These are phyloP conservation scores for Penicillium italicum DNA, from an alignment of 2,329 filamentous ascomycete genomes.

Conservation along the genomic window DNA sequence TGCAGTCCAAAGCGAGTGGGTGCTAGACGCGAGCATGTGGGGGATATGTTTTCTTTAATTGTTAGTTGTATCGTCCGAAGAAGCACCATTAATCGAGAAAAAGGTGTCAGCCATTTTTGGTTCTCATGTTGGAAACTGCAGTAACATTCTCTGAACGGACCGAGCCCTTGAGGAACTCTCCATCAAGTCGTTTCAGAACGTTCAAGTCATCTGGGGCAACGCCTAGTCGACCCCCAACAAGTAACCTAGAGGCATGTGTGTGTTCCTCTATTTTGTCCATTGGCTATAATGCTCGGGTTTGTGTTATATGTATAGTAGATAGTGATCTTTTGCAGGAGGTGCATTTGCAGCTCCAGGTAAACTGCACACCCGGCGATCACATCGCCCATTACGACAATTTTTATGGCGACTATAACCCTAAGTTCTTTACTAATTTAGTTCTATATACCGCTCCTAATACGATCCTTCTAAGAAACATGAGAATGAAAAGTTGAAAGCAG, in stretches of 20 bases:
- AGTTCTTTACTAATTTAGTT: no score
- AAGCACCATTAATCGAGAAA: constrained; percentile 20
- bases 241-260: constrained; percentile 34
- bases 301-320: constrained; percentile 44
- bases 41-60: not conserved
- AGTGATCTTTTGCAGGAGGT: constrained; percentile 34
- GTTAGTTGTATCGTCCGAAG: not conserved
- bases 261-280: constrained; percentile 16
- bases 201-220: constrained; percentile 41
- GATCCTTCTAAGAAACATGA: no score
- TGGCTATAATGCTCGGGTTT: constrained; percentile 19
- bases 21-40: constrained; percentile 36
- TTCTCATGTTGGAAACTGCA: constrained; percentile 33
- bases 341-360: constrained; percentile 42
- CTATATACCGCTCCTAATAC: no score
- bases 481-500: not conserved
- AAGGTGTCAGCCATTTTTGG: constrained; percentile 37
- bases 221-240: constrained; percentile 40
- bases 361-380: constrained; percentile 41
- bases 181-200: constrained; percentile 38
- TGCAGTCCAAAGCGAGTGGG: constrained; percentile 39
- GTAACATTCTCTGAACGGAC: constrained; percentile 35
- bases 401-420: no score
- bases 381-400: constrained; percentile 44
- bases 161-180: constrained; percentile 33